Percentiles rank a stretch among this genome's conserved stretches.
Evolutionary conservation across 352 stramenopile genomes (phyloP).

Genomic region (Pythium apleroticum): DNA sequence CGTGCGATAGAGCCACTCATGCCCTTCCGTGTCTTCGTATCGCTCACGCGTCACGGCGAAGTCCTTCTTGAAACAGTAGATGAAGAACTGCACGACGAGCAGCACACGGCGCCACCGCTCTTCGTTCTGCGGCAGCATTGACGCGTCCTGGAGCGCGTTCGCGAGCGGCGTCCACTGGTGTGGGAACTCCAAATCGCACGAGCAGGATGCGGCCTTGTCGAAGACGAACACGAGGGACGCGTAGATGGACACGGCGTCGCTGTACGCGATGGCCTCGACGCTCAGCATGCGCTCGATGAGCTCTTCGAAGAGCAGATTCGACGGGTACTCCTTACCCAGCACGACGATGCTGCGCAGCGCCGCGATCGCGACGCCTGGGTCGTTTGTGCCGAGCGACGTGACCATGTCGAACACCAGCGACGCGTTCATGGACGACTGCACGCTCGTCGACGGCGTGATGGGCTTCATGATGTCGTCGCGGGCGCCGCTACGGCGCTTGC

Average conservation of each 20-base stretch:
- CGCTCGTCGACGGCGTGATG: slow-evolving; percentile 52
- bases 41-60: slow-evolving; percentile 50
- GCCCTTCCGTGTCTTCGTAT: slow-evolving; percentile 44
- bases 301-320: slow-evolving; percentile 75
- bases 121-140: slow-evolving; percentile 37
- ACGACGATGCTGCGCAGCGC: slow-evolving; percentile 81
- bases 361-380: slow-evolving; percentile 73
- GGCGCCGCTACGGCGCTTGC: slow-evolving; percentile 39
- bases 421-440: slow-evolving; percentile 79
- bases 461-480: slow-evolving; percentile 42
- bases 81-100: slow-evolving; percentile 78
- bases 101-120: slow-evolving; percentile 67
- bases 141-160: slow-evolving; percentile 59
- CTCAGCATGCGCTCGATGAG: slow-evolving; percentile 81
- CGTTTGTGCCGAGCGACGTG: slow-evolving; percentile 80
- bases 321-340: slow-evolving; percentile 81
- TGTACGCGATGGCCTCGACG: slow-evolving; percentile 64
- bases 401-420: slow-evolving; percentile 83
- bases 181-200: slow-evolving; percentile 58
- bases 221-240: slow-evolving; percentile 81
- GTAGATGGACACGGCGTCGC: slow-evolving; percentile 73
- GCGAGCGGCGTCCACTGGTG: slow-evolving; percentile 69
- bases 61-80: slow-evolving; percentile 80
- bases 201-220: slow-evolving; percentile 67
- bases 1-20: slow-evolving; percentile 59